Base-by-base conservation (phyloP, 495 filamentous ascomycete genomes). In the Xylaria intraflava region DNA sequence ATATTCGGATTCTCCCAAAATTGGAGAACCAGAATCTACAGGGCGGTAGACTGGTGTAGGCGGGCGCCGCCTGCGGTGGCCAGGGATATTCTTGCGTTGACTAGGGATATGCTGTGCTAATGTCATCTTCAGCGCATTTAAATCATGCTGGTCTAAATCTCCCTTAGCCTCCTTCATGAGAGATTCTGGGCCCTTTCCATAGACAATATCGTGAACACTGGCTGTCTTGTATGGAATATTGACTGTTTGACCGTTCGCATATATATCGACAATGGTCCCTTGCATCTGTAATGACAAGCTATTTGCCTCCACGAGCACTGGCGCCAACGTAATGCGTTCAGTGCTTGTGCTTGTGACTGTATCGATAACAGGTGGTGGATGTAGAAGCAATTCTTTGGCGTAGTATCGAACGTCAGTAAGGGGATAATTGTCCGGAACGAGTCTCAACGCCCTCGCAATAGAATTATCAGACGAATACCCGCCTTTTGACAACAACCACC, bases 401-500 rank as follows among this genome's bases (percentile, higher is more conserved):
- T 6, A 5, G 29, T 11, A 5, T 6, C 29, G 11, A 11, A 31
- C 29, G 11, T 11, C 29, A 31, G 29, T 31, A n/a, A n/a, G n/a
- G n/a, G n/a, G n/a, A n/a, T n/a, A n/a, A 31, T 31, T 11, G 5
- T 31, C 29, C 11, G 29, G 22, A 24, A 38, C 36, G 24, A 27
- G 2, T 47, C 33, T 23, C 7, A 43, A 5, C 4, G 48, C 48
- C 16, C 24, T 41, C 54, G 46, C 42, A 41, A 57, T 31, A 43
- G 9, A 6, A n/a, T 49, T 22, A 31, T 12, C 19, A 9, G 54
- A 49, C 4, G 46, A 57, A 26, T 57, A 57, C 19, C 54, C 48
- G 9, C 54, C 54, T 38, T 51, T 57, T 7, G 54, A 57, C n/a
- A 57, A 51, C 17, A 57, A n/a, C 54, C 54, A 57, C 54, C 54